Percentiles rank a stretch among this genome's conserved stretches.
Conservation (phyloP, 108 stramenopile species). For the Nannochloropsis gaditana region DNA sequence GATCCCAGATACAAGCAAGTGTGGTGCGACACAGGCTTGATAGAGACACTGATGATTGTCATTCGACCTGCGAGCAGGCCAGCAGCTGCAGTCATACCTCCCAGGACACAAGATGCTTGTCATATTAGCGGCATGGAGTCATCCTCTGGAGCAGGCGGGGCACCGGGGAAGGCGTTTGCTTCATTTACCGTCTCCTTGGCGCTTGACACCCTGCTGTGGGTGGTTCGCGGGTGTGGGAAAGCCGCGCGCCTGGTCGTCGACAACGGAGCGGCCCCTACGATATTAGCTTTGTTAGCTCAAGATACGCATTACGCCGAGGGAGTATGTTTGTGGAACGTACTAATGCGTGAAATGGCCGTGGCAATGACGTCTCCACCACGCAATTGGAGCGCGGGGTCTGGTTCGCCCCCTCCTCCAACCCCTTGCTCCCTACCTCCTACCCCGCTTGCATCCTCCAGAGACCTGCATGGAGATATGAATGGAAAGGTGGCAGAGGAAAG, state of each 20-base stretch:
- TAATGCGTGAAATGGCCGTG: neutral
- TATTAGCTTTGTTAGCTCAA: neutral
- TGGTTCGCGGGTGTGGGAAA: neutral
- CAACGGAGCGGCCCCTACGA: neutral
- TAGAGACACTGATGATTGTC: neutral
- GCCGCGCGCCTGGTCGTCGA: neutral
- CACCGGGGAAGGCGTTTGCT: neutral
- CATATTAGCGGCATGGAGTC: no score
- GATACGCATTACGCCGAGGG: neutral
- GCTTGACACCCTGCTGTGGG: neutral
- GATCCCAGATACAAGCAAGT: neutral
- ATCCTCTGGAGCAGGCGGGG: no score
- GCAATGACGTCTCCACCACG: no score
- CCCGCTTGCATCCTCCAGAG: no score
- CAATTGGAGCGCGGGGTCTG: no score
- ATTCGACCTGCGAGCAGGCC: neutral
- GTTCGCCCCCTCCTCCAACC: no score
- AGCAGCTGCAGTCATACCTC: no score
- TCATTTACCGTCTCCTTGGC: neutral
- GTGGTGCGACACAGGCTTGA: neutral
- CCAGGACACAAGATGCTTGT: no score
- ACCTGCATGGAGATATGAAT: no score
- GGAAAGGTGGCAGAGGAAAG: no score
- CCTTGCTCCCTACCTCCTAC: no score
- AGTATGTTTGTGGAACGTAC: neutral